A percentile compares a stretch with the other conserved stretches of the same genome.
Evolutionary conservation across 1,284 basidiomycete species (phyloP).

Genomic region (Pyrrhoderma lamaoense): DNA sequence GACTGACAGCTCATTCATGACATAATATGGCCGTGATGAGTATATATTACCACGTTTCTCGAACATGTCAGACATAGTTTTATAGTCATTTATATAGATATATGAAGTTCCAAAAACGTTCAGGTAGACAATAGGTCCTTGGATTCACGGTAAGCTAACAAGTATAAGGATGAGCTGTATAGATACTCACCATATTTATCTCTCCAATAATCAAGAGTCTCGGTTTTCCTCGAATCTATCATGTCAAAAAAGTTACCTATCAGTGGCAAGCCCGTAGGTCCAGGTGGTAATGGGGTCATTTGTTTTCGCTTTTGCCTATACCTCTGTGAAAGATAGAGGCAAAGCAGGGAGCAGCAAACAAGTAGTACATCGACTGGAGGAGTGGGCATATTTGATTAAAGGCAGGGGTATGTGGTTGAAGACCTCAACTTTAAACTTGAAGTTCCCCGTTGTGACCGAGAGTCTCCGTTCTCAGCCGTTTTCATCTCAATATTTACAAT

Average conservation of each 20-base stretch:
- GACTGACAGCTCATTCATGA: slow-evolving; percentile 1
- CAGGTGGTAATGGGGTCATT: slow-evolving; percentile 14
- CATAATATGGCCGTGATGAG: slow-evolving; percentile 34
- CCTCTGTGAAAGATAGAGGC: too few relatives aligned
- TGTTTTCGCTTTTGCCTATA: slow-evolving; percentile 9
- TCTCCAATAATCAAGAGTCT: slow-evolving; percentile 15
- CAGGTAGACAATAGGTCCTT: slow-evolving; percentile 25
- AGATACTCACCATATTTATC: not conserved
- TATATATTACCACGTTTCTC: slow-evolving; percentile 42
- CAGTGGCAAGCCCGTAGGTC: slow-evolving; percentile 15
- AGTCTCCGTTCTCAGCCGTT: too few relatives aligned
- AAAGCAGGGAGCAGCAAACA: too few relatives aligned
- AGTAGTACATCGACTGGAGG: too few relatives aligned
- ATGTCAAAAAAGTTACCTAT: slow-evolving; percentile 18
- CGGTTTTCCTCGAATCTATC: slow-evolving; percentile 1
- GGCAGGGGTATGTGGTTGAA: too few relatives aligned
- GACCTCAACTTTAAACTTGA: too few relatives aligned
- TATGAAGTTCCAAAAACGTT: slow-evolving; percentile 35
- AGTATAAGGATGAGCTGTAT: too few relatives aligned
- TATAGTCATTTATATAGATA: slow-evolving; percentile 35
- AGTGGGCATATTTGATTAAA: too few relatives aligned
- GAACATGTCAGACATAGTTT: slow-evolving; percentile 37
- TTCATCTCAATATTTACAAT: too few relatives aligned
- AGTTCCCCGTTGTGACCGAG: too few relatives aligned
- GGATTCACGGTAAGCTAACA: not conserved